phyloP scores from a whole-genome alignment of 768 basidiomycete genomes.

The Gyrodon lividus region DNA sequence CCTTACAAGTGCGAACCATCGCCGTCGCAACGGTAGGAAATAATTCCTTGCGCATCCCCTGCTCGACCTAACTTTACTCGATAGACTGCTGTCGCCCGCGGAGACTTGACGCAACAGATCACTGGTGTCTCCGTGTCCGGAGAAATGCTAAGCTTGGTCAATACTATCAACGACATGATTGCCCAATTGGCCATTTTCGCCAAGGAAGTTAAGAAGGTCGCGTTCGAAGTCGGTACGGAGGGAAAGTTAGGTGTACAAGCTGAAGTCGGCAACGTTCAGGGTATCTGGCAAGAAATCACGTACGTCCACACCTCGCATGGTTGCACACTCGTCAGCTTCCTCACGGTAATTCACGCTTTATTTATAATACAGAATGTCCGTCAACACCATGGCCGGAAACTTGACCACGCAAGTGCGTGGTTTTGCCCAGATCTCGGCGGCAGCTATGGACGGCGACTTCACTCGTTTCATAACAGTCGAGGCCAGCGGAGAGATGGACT shows the following conservation, averaged over 20 bases:
- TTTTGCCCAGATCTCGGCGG: conserved; percentile 97
- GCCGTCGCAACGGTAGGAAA: conserved; percentile 81
- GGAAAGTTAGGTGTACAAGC: conserved; percentile 99
- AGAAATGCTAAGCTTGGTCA: conserved; percentile 93
- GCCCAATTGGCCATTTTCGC: conserved; percentile 69
- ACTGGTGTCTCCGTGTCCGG: conserved; percentile 89
- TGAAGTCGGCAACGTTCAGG: conserved; percentile 94
- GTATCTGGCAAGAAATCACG: conserved; percentile 99
- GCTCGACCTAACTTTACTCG: conserved; percentile 5
- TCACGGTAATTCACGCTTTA: background rate
- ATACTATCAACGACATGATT: conserved; percentile 94
- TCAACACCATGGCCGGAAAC: conserved; percentile 97
- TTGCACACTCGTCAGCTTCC: background rate
- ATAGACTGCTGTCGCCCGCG: conserved; percentile 88
- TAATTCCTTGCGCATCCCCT: background rate
- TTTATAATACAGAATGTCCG: conserved; percentile 63
- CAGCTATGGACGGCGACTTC: conserved; percentile 98
- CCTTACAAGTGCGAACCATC: conserved; percentile 90
- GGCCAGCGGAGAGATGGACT: conserved; percentile 98
- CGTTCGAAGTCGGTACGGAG: conserved; percentile 95
- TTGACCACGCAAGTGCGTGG: conserved; percentile 98
- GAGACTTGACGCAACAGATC: conserved; percentile 93
- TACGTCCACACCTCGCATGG: conserved; percentile 39
- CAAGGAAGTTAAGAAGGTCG: conserved; percentile 89
- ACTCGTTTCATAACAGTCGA: conserved; percentile 99